These are phyloP conservation scores for Alternaria conjuncta DNA, from an alignment of 2,329 filamentous ascomycete genomes.

Conservation along the genomic window DNA sequence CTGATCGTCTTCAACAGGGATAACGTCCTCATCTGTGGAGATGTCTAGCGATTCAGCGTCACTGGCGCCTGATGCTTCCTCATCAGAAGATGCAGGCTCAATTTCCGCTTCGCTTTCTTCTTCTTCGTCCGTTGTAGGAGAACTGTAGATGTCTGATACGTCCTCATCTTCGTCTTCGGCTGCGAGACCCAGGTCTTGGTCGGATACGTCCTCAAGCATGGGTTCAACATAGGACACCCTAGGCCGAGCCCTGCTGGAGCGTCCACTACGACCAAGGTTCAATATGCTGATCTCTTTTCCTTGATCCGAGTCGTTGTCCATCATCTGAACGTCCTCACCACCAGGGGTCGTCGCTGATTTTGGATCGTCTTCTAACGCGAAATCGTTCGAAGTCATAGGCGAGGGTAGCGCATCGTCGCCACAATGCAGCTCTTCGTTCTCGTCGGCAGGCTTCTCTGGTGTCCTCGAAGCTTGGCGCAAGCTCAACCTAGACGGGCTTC, in stretches of 20 bases:
- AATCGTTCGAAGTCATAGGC: neutral
- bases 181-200: slow-evolving; percentile 5
- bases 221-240: slow-evolving; percentile 19
- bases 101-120: slow-evolving; percentile 3
- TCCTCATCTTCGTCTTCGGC: neutral
- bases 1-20: slow-evolving; percentile 3
- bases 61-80: neutral
- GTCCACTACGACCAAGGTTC: neutral
- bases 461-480: neutral
- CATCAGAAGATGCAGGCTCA: neutral
- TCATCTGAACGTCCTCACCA: neutral
- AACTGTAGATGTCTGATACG: slow-evolving; percentile 3
- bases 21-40: neutral
- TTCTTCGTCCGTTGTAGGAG: neutral
- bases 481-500: neutral
- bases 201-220: neutral
- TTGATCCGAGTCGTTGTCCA: neutral
- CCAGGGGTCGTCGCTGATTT: neutral
- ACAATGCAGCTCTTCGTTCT: neutral
- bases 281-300: neutral
- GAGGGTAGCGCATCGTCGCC: neutral
- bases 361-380: neutral
- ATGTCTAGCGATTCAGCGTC: neutral
- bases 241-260: slow-evolving; percentile 12
- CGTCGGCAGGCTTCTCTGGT: neutral